A percentile compares a stretch with the other conserved stretches of the same genome.
Evolutionary conservation across 352 stramenopile genomes (phyloP).

Genomic region (Blastocystis sp.): DNA sequence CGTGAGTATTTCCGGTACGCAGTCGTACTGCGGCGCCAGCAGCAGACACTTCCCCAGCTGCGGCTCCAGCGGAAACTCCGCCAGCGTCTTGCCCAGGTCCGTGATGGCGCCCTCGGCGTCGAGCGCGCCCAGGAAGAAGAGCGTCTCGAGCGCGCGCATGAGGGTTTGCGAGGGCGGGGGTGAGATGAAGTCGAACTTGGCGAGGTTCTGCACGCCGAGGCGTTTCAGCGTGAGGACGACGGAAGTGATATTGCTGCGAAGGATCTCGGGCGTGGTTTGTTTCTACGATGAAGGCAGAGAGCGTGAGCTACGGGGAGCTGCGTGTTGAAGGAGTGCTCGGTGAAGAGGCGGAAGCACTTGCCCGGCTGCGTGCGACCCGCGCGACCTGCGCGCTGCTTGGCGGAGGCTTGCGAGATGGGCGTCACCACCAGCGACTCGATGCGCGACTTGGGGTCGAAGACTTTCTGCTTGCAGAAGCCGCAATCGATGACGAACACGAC

Average conservation of each 20-base stretch:
- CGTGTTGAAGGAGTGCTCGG: slow-evolving; percentile 92
- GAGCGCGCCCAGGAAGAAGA: slow-evolving; percentile 96
- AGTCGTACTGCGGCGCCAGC: slow-evolving; percentile 89
- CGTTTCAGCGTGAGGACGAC: slow-evolving; percentile 97
- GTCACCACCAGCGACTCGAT: slow-evolving; percentile 96
- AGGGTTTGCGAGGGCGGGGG: slow-evolving; percentile 95
- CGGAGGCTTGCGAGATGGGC: slow-evolving; percentile 92
- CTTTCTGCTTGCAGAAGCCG: slow-evolving; percentile 98
- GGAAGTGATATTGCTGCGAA: slow-evolving; percentile 91
- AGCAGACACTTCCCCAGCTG: slow-evolving; percentile 97
- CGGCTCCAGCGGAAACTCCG: slow-evolving; percentile 93
- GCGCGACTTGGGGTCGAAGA: slow-evolving; percentile 97
- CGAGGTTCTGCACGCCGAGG: slow-evolving; percentile 80
- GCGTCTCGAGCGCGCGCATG: slow-evolving; percentile 95
- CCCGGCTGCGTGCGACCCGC: slow-evolving; percentile 92
- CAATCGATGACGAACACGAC: slow-evolving; percentile 99
- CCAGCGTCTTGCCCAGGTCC: slow-evolving; percentile 87
- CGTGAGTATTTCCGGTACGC: slow-evolving; percentile 84
- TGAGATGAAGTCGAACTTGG: slow-evolving; percentile 94
- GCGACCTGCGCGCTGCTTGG: slow-evolving; percentile 87
- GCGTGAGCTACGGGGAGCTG: slow-evolving; percentile 85
- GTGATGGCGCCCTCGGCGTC: slow-evolving; percentile 96
- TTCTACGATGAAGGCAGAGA: slow-evolving; percentile 77
- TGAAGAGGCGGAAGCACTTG: slow-evolving; percentile 98
- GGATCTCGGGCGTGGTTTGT: slow-evolving; percentile 98